Evolutionary conservation across 371 early-diverging fungal genomes (phyloP), one percentile per base, ranked within the genome.

Genomic region (Actinomucor elegans): DNA sequence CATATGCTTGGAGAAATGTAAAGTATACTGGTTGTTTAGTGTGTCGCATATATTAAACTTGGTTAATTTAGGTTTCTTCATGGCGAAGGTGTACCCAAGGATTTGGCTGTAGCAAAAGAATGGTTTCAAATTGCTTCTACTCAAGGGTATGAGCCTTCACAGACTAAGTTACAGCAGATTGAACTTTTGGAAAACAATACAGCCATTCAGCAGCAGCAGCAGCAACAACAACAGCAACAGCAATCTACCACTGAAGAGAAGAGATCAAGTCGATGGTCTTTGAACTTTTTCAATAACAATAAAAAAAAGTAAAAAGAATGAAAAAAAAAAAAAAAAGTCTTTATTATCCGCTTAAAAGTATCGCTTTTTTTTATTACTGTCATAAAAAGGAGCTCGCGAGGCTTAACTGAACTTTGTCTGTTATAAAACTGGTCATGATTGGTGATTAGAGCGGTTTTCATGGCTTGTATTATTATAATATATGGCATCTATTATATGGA

Each of bases 1-100:
- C 67, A 76, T 41, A 72, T 72, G 69, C 48, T 76, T 7, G 76
- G 76, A n/a, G 73, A 76, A 60, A 76, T 76, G 76, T 69, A 69
- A 62, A n/a, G 67, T 33, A 20, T 34, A n/a, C 21, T 40, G 10
- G 11, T 24, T 26, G 7, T 28, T 37, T 20, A 45, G 15, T 31
- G 11, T 45, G 18, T 34, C 31, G n/a, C 4, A 53, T 28, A 3
- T 23, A 28, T 10, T 14, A 34, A 32, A 18, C 6, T 29, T 21
- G 4, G 11, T 38, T 14, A 10, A 14, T 48, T 15, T 48, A 75
- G 75, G 71, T 76, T 72, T 29, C 32, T 76, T 10, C 64, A 72
- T 52, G 77, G 77, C 1, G 77, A 76, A 48, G 77, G 77, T 7
- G 68, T 76, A 6, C 77, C 69, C 4, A 66, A 67, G 29, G 77